phyloP scores from a whole-genome alignment of 495 filamentous ascomycete species.

The Neurospora terricola region DNA sequence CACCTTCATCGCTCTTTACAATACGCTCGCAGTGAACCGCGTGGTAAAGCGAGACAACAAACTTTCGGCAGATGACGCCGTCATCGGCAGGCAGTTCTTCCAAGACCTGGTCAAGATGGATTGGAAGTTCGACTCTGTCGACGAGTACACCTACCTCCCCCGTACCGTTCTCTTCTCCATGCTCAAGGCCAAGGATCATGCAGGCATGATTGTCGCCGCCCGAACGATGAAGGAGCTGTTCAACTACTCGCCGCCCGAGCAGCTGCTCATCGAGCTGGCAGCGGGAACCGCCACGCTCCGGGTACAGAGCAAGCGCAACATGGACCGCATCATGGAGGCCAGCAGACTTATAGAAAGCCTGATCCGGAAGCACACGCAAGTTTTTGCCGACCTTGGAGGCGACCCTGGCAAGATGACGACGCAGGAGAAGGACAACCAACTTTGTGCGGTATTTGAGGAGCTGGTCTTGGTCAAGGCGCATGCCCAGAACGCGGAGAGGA shows the following conservation, averaged over 20 bases:
- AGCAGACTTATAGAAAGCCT: conserved; percentile 21
- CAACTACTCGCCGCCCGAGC: conserved; percentile 34
- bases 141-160: conserved; percentile 26
- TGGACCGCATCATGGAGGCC: conserved; percentile 23
- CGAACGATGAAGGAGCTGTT: conserved; percentile 46
- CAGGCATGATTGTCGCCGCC: conserved; percentile 52
- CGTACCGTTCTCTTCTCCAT: conserved; percentile 35
- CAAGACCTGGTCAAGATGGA: conserved; percentile 44
- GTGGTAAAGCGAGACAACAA: conserved; percentile 27
- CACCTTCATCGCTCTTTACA: conserved; percentile 61
- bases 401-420: conserved; percentile 10
- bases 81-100: conserved; percentile 46
- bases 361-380: conserved; percentile 8
- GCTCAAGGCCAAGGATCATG: conserved; percentile 32
- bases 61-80: conserved; percentile 38
- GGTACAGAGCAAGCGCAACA: conserved; percentile 23
- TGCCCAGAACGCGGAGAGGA: conserved; percentile 15
- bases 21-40: conserved; percentile 34
- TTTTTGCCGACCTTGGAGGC: conserved; percentile 10
- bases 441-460: conserved; percentile 19
- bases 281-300: conserved; percentile 27
- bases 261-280: conserved; percentile 31
- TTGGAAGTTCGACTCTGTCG: conserved; percentile 22
- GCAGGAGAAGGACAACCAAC: conserved; percentile 18
- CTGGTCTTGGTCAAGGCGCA: conserved; percentile 34